phyloP scores from a whole-genome alignment of 177 flowering plant species.

The Vitis hybrid region DNA sequence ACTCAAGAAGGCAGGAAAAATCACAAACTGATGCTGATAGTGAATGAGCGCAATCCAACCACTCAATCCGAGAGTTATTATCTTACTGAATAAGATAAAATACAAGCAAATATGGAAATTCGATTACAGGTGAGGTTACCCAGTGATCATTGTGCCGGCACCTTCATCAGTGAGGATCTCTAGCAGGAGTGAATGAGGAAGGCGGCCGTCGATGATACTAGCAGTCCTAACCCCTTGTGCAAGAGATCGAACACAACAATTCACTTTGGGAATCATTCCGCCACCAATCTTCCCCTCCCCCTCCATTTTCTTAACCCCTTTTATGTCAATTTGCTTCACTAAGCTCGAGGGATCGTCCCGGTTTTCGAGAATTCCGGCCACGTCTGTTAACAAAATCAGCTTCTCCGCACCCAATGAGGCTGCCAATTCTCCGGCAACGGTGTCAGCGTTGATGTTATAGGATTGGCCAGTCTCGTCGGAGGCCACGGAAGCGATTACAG shows the following conservation, averaged over 20 bases:
- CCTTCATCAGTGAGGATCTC: slow-evolving; percentile 91
- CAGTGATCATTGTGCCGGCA: slow-evolving; percentile 92
- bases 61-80: too few relatives aligned
- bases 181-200: slow-evolving; percentile 72
- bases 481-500: slow-evolving; percentile 90
- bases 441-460: slow-evolving; percentile 90
- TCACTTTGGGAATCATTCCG: slow-evolving; percentile 96
- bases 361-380: slow-evolving; percentile 72
- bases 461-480: slow-evolving; percentile 75
- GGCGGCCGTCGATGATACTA: slow-evolving; percentile 86
- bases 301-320: slow-evolving; percentile 79
- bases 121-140: slow-evolving; percentile 29
- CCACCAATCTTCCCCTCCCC: slow-evolving; percentile 78
- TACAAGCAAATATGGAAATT: too few relatives aligned
- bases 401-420: slow-evolving; percentile 94
- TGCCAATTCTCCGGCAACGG: slow-evolving; percentile 91
- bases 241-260: slow-evolving; percentile 74
- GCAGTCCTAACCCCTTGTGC: slow-evolving; percentile 90
- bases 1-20: too few relatives aligned
- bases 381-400: slow-evolving; percentile 84
- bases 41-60: too few relatives aligned
- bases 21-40: too few relatives aligned
- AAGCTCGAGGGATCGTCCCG: slow-evolving; percentile 59
- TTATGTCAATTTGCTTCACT: slow-evolving; percentile 81
- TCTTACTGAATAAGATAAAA: too few relatives aligned